Evolutionary conservation across 2,329 filamentous ascomycete genomes (phyloP).

Genomic region (Colletotrichum nymphaeae): DNA sequence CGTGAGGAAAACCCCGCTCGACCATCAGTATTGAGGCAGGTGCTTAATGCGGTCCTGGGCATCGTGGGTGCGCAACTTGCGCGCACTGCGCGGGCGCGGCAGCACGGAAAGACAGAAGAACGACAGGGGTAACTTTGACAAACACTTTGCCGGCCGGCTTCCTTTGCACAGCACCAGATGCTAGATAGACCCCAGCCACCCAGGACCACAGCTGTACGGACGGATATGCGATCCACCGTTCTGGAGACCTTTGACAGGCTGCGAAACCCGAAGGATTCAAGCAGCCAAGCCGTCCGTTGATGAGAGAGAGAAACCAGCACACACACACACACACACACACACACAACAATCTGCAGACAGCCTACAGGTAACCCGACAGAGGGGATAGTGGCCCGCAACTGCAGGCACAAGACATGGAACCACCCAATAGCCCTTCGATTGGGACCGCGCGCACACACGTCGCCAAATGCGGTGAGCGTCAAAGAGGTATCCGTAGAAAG

Average conservation of each 20-base stretch:
- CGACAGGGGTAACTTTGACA: background rate
- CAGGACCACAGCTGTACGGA: background rate
- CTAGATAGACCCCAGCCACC: background rate
- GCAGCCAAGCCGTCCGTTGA: background rate
- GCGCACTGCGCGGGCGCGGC: background rate
- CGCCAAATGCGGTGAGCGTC: conserved; percentile 26
- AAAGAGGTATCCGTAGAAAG: background rate
- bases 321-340: background rate
- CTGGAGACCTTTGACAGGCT: background rate
- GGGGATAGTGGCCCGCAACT: conserved; percentile 30
- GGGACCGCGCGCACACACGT: conserved; percentile 11
- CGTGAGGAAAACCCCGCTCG: background rate
- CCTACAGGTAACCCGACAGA: conserved; percentile 25
- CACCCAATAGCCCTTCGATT: conserved; percentile 20
- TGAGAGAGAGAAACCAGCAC: background rate
- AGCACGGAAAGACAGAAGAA: background rate
- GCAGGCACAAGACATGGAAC: conserved; percentile 21
- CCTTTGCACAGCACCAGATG: background rate
- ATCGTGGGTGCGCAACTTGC: background rate
- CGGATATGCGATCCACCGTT: conserved; percentile 14
- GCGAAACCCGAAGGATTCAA: conserved; percentile 1
- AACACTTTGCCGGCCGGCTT: conserved; percentile 4
- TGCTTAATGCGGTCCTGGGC: background rate
- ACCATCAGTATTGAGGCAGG: conserved; percentile 3
- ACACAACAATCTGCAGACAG: background rate